Base-by-base conservation (phyloP, 768 basidiomycete species). In the Tubosaeta sp. region DNA sequence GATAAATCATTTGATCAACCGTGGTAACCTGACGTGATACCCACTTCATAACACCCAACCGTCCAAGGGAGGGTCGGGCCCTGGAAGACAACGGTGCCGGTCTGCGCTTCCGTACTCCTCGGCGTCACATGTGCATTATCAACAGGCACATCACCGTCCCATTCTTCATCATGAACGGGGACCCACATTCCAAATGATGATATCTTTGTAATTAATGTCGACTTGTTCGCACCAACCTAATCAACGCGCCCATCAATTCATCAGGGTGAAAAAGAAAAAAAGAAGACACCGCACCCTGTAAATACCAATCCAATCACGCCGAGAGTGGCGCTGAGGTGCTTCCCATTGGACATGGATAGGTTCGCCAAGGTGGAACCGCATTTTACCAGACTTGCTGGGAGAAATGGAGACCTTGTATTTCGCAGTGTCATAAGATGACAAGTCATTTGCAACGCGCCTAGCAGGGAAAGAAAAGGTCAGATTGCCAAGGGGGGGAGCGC, bases 241-340 rank as follows among this genome's bases (percentile, higher is more conserved):
- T 44, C 31, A n/a, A 44, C 29, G n/a, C 29, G 12, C 44, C 25
- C 25, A 39, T 59, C 32, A 49, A 27, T 54, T 34, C 24, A 31
- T 35, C 45, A 27, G 27, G 27, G 14, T 6, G 12, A 24, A 21
- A 18, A 34, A 41, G 18, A 19, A 24, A 45, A 24, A 31, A 49
- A 7, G 34, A 36, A 2, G 43, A 44, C 42, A 74, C 13, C 58
- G 35, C 59, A 90, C 90, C 65, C 86, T 78, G 64, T 93, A 93
- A 22, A 97, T 81, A 13, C 94, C 96, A 61, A 99, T 88, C 96
- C 96, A 98, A 66, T 99, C 96, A 59, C 84, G 83, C 12, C 90
- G 79, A 12, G 94, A 94, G 64, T 97, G 95, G 48, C 82, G 79
- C 31, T 74, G 70, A 1, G 95, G 94, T 1, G 90, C 94, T 57